Conservation (phyloP, 805 yeast species). For the Candida railenensis region DNA sequence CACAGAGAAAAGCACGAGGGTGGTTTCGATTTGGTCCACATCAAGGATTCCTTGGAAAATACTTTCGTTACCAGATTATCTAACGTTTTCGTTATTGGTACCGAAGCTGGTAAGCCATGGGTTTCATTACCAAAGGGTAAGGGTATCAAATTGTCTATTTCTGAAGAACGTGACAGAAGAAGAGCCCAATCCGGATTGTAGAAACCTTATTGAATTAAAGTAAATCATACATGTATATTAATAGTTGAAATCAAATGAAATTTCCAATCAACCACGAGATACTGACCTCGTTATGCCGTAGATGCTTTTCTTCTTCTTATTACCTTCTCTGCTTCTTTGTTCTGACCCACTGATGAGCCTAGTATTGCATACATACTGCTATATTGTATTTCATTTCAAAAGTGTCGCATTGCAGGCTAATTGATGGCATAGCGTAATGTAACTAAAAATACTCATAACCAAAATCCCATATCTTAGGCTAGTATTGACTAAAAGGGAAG, state of each 20-base stretch:
- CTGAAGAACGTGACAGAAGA: conserved; percentile 99
- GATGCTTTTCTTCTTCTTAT: too few species aligned
- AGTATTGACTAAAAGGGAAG: too few species aligned
- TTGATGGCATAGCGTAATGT: too few species aligned
- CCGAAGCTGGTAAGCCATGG: conserved; percentile 89
- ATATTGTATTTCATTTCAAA: too few species aligned
- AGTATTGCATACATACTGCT: too few species aligned
- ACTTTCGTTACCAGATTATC: conserved; percentile 90
- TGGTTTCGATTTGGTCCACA: conserved; percentile 96
- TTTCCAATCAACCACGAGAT: too few species aligned
- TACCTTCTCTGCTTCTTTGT: too few species aligned
- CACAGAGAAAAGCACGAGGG: conserved; percentile 98
- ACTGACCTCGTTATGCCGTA: too few species aligned
- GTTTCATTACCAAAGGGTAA: conserved; percentile 97
- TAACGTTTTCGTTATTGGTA: conserved; percentile 91
- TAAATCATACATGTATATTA: conserved; percentile 1
- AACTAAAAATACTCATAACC: too few species aligned
- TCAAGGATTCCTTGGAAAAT: conserved; percentile 93
- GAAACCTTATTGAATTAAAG: conserved; percentile 3
- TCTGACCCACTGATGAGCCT: too few species aligned
- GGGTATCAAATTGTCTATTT: conserved; percentile 93
- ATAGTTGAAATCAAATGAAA: neutral
- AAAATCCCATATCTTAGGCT: too few species aligned
- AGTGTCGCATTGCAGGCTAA: too few species aligned
- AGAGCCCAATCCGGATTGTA: conserved; percentile 62